Evolutionary conservation across 208 protist species (phyloP).

Genomic region (Strigomonas culicis): DNA sequence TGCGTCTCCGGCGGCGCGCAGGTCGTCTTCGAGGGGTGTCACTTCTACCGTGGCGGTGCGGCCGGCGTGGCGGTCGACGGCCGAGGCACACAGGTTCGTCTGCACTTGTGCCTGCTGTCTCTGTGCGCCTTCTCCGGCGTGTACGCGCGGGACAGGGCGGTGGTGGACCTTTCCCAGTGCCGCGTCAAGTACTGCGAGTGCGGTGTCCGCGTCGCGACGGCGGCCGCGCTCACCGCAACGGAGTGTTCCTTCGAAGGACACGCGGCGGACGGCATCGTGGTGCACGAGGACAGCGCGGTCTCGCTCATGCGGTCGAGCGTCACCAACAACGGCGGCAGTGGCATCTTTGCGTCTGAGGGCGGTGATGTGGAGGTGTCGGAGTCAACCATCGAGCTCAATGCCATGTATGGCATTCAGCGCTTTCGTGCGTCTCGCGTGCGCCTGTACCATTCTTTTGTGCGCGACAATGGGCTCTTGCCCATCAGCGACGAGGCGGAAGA

Average conservation of each 20-base stretch:
- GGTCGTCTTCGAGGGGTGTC: slow-evolving; percentile 43
- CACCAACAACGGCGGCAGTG: slow-evolving; percentile 53
- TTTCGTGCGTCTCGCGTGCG: slow-evolving; percentile 40
- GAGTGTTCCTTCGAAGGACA: slow-evolving; percentile 51
- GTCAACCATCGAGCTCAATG: slow-evolving; percentile 61
- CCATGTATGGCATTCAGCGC: slow-evolving; percentile 60
- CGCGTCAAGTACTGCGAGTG: slow-evolving; percentile 46
- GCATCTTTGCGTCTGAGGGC: slow-evolving; percentile 34
- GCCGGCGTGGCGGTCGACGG: slow-evolving; percentile 39
- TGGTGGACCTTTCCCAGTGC: slow-evolving; percentile 28
- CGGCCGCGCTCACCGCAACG: slow-evolving; percentile 14
- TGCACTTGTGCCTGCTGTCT: slow-evolving; percentile 53
- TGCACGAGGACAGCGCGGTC: slow-evolving; percentile 31
- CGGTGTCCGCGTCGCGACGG: slow-evolving; percentile 27
- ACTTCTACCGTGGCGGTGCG: slow-evolving; percentile 55
- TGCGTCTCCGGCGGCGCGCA: slow-evolving; percentile 27
- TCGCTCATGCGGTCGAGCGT: slow-evolving; percentile 38
- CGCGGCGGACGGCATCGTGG: slow-evolving; percentile 49
- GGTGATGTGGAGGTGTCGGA: slow-evolving; percentile 32
- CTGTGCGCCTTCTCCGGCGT: slow-evolving; percentile 52
- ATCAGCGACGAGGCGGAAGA: slow-evolving; percentile 34
- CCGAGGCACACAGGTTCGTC: slow-evolving; percentile 18
- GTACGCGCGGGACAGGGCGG: slow-evolving; percentile 33
- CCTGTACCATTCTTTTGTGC: slow-evolving; percentile 38
- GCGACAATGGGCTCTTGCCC: slow-evolving; percentile 57